These are phyloP conservation scores for Aspergillus baeticus DNA, from an alignment of 495 filamentous ascomycete genomes.

Conservation along the genomic window DNA sequence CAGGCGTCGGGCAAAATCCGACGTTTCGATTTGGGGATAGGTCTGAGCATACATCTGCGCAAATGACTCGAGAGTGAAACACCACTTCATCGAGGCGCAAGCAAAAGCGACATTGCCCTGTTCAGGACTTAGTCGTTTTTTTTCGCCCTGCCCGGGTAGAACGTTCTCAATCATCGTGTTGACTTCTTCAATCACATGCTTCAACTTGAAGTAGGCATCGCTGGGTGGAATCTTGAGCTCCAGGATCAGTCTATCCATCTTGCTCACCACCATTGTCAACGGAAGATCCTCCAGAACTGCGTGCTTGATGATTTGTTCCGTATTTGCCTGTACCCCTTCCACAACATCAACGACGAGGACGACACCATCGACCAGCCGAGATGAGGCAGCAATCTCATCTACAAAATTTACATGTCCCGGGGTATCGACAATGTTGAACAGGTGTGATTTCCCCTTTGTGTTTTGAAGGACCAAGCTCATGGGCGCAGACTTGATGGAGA, in stretches of 20 bases:
- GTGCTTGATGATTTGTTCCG: slow-evolving; percentile 95
- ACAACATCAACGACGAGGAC: slow-evolving; percentile 94
- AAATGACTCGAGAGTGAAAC: slow-evolving; percentile 90
- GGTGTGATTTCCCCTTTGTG: slow-evolving; percentile 90
- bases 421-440: slow-evolving; percentile 93
- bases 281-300: slow-evolving; percentile 88
- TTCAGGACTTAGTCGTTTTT: slow-evolving; percentile 83
- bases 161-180: slow-evolving; percentile 92
- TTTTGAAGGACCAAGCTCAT: slow-evolving; percentile 91
- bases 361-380: slow-evolving; percentile 87
- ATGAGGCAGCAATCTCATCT: slow-evolving; percentile 86
- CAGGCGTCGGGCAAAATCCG: slow-evolving; percentile 75
- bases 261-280: slow-evolving; percentile 88
- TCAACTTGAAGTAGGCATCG: slow-evolving; percentile 98
- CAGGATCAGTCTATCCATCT: slow-evolving; percentile 92
- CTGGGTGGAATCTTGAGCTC: slow-evolving; percentile 93
- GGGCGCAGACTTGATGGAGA: slow-evolving; percentile 92
- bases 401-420: slow-evolving; percentile 98
- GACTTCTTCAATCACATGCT: slow-evolving; percentile 96
- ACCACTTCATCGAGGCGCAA: slow-evolving; percentile 91
- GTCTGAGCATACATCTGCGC: slow-evolving; percentile 93
- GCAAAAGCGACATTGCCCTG: slow-evolving; percentile 97
- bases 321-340: slow-evolving; percentile 96
- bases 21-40: slow-evolving; percentile 74
- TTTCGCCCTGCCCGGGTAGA: slow-evolving; percentile 79